Percentiles rank a stretch among this genome's conserved stretches.
Conservation (phyloP, 148 eudicot species). For the Rhododendron ovatum region DNA sequence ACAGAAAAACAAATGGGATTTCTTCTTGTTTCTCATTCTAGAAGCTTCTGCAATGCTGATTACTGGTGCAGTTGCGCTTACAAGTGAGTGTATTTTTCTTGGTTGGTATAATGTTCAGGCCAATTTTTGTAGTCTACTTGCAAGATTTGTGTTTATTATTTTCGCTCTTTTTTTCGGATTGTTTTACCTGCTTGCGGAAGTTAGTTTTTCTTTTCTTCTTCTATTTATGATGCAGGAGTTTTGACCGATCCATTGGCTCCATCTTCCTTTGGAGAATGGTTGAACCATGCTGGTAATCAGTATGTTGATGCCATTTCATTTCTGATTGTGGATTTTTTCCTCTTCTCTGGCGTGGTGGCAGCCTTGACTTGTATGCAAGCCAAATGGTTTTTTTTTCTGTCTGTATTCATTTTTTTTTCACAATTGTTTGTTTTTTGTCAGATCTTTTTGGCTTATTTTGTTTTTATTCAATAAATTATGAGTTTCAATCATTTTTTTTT, state of each 20-base stretch:
- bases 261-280: conserved; percentile 80
- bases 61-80: conserved; percentile 69
- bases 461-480: too few relatives aligned
- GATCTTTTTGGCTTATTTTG: too few relatives aligned
- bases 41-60: conserved; percentile 88
- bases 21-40: conserved; percentile 75
- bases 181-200: conserved; percentile 2
- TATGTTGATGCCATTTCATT: conserved; percentile 78
- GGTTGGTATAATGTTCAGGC: not conserved
- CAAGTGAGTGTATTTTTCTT: conserved; percentile 41
- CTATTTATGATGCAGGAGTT: conserved; percentile 55
- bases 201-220: not conserved
- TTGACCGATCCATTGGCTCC: conserved; percentile 81
- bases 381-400: too few relatives aligned
- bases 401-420: too few relatives aligned
- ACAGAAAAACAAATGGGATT: conserved; percentile 98
- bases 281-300: conserved; percentile 65
- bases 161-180: not conserved
- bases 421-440: too few relatives aligned
- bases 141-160: not conserved
- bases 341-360: conserved; percentile 84
- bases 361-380: conserved; percentile 78
- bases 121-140: not conserved
- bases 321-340: conserved; percentile 64
- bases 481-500: too few relatives aligned